phyloP scores from a whole-genome alignment of 2,329 filamentous ascomycete genomes.

The Phoma sp. region DNA sequence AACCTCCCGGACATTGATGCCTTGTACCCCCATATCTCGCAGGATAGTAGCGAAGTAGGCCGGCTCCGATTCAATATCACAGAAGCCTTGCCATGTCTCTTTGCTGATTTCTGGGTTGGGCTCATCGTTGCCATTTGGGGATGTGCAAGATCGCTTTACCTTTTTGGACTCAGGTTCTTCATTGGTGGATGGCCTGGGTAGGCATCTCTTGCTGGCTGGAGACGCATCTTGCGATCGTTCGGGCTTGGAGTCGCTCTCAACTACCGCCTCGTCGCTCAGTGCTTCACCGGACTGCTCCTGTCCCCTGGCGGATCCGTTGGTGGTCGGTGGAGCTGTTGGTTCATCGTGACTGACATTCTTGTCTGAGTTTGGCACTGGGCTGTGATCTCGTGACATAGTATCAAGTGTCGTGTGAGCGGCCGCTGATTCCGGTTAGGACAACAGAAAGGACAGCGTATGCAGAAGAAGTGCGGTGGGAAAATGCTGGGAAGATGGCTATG shows the following conservation, averaged over 20 bases:
- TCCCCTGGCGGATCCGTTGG: not conserved
- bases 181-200: not conserved
- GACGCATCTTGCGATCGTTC: not conserved
- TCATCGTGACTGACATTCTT: not conserved
- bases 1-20: conserved; percentile 78
- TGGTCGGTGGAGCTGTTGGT: not conserved
- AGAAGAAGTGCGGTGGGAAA: not conserved
- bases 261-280: not conserved
- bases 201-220: not conserved
- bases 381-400: not conserved
- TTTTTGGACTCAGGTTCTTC: conserved; percentile 1
- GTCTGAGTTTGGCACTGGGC: not conserved
- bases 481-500: not conserved
- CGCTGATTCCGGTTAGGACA: not conserved
- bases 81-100: conserved; percentile 70
- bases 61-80: conserved; percentile 89
- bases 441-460: not conserved
- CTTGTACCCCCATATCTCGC: conserved; percentile 74
- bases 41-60: conserved; percentile 87
- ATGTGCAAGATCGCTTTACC: not conserved
- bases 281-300: not conserved
- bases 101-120: conserved; percentile 41
- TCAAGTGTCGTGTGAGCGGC: not conserved
- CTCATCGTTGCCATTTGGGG: not conserved
- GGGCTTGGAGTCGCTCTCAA: not conserved